Conservation (phyloP, 2,329 filamentous ascomycete genomes). For the Sarocladiaceae sp. region DNA sequence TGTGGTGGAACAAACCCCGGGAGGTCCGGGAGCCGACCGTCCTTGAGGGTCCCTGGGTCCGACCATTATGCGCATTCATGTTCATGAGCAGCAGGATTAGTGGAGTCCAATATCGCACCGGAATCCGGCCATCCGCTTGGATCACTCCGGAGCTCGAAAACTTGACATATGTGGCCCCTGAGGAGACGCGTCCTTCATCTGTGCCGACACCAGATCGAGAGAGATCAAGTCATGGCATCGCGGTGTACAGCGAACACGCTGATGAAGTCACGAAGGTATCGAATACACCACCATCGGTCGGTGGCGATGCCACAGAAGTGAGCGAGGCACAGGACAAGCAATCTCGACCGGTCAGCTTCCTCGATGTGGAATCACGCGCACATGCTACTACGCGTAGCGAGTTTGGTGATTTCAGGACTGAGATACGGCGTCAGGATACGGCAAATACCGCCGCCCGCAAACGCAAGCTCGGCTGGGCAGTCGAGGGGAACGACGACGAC, state of each 20-base stretch:
- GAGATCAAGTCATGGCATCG: too few relatives aligned
- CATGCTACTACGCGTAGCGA: neutral
- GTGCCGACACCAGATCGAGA: neutral
- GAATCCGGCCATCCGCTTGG: neutral
- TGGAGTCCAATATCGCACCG: neutral
- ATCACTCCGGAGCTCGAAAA: neutral
- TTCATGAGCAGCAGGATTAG: slow-evolving; percentile 5
- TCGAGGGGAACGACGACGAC: neutral
- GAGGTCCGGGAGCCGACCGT: neutral
- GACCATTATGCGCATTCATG: slow-evolving; percentile 1
- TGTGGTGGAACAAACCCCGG: slow-evolving; percentile 27
- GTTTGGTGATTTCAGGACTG: neutral
- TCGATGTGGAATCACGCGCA: neutral
- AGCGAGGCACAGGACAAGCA: too few relatives aligned
- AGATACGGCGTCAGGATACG: neutral
- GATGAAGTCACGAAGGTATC: too few relatives aligned
- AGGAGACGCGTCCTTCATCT: neutral
- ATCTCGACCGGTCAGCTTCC: too few relatives aligned
- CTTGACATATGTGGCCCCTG: neutral
- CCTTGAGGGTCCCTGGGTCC: neutral
- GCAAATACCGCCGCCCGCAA: neutral
- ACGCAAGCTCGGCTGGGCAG: slow-evolving; percentile 1
- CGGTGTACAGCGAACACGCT: too few relatives aligned
- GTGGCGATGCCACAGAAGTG: too few relatives aligned
- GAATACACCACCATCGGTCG: too few relatives aligned